Base-by-base conservation (phyloP, 2,329 filamentous ascomycete species). In the Monosporascus sp. region DNA sequence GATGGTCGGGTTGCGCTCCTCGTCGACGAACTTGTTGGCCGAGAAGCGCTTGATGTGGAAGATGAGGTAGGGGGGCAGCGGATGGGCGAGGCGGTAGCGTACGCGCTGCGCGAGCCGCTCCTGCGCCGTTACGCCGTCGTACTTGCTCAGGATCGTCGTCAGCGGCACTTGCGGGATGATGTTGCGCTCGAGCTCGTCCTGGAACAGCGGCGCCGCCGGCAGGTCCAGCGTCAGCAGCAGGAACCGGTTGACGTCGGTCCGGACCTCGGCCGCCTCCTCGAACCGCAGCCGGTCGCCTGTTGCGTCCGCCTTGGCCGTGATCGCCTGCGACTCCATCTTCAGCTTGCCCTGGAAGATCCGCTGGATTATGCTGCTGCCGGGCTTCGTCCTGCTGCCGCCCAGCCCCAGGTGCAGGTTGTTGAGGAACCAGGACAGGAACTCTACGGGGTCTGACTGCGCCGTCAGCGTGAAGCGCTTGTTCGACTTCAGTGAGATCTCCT, bases 31-130 rank as follows among this genome's bases (percentile, higher is more conserved):
- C 70, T 97, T 96, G 77, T 99, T 99, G 60, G 88, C 86, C 61
- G 87, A 90, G 79, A 99, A 99, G 62, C 94, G 90, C 76, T 97
- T 97, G 75, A 97, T 87, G 75, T 99, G 93, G 74, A 99, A 90
- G 50, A 94, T 77, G 18, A 99, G 83, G 67, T 88, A 97, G 0
- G 92, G 93, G 1, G 94, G 94, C 0, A 99, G 79, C 0, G 94
- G 94, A 65, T 96, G 92, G 48, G 96, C 75, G 5, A 99, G 79
- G 17, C 93, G 85, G 73, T 97, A 97, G 36, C 94, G 87, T 64
- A 93, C 88, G 58, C 94, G 86, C 63, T 93, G 89, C 50, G 91
- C 88, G 62, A 93, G 83, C 66, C 93, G 90, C 67, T 99, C 94
- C 67, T 96, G 93, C 0, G 90, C 86, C 39, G 83, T 85, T 44